phyloP scores from a whole-genome alignment of 1,139 yeast genomes.

The Candida buenavistaensis region DNA sequence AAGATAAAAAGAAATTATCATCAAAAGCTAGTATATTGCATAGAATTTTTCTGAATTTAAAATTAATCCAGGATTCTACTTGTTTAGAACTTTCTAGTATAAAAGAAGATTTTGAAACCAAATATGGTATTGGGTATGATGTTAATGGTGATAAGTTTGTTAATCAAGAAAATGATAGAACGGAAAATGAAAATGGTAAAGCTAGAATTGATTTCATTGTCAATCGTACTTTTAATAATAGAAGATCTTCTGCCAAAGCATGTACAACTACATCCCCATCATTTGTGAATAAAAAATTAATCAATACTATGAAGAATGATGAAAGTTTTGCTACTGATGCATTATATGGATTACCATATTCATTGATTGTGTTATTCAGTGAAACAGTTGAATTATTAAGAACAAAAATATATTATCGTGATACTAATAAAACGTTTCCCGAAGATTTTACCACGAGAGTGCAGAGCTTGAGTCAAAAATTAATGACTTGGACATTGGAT shows the following conservation, averaged over 20 bases:
- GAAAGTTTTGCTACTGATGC: constrained; percentile 77
- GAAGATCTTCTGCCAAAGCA: background rate
- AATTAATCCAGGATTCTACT: constrained; percentile 73
- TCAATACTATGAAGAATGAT: constrained; percentile 45
- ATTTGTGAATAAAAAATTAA: constrained; percentile 45
- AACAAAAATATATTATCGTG: constrained; percentile 55
- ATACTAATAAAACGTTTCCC: constrained; percentile 33
- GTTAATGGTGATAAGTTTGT: constrained; percentile 41
- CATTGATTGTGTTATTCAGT: constrained; percentile 69
- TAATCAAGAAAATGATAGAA: constrained; percentile 7
- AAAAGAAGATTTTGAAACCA: constrained; percentile 34
- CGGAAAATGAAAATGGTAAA: constrained; percentile 19
- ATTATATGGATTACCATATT: constrained; percentile 81
- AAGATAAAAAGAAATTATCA: constrained; percentile 62
- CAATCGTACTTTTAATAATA: constrained; percentile 22
- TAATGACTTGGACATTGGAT: constrained; percentile 68
- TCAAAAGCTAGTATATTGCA: constrained; percentile 78
- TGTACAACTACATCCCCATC: constrained; percentile 34
- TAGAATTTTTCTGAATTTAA: constrained; percentile 73
- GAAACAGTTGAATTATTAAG: constrained; percentile 68
- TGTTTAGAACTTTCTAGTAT: constrained; percentile 50
- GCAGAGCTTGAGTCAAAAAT: constrained; percentile 47
- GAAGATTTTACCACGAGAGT: constrained; percentile 46
- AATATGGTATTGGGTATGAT: constrained; percentile 36
- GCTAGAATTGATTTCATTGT: constrained; percentile 50